Conservation (phyloP, 805 yeast genomes). For the Blastobotrys chiropterorum region DNA sequence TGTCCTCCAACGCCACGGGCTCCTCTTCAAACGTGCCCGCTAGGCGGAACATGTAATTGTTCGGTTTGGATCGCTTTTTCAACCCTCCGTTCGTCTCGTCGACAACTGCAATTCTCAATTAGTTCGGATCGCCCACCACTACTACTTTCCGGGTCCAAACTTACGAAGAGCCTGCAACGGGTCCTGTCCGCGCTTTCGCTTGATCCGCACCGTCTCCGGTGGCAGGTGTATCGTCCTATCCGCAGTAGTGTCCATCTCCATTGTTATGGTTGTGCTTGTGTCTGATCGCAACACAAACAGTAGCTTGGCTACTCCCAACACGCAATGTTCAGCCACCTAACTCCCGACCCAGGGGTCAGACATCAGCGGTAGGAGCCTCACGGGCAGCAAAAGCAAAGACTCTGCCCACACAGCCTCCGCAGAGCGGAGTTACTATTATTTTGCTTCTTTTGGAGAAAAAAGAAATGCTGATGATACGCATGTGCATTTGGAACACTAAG, state of each 20-base stretch:
- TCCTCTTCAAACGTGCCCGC: conserved; percentile 25
- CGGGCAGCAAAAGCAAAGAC: no score
- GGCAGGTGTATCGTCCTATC: conserved; percentile 11
- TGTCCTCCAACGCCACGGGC: conserved; percentile 18
- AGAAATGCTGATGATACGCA: no score
- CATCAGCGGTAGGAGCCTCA: no score
- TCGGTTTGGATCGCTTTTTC: conserved; percentile 5
- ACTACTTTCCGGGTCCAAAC: no score
- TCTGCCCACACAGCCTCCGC: no score
- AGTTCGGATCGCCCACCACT: conserved; percentile 10
- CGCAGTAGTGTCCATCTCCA: conserved; percentile 4
- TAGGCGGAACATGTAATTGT: conserved; percentile 21
- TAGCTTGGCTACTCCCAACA: background rate
- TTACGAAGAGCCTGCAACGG: conserved; percentile 70
- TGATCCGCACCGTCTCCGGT: conserved; percentile 73
- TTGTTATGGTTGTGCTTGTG: background rate
- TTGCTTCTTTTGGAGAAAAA: no score
- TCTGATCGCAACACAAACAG: background rate
- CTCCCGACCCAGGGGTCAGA: no score
- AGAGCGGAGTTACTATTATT: no score
- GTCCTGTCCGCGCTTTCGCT: conserved; percentile 80
- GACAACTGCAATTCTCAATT: conserved; percentile 6
- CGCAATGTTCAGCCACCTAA: no score
- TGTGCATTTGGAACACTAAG: no score
- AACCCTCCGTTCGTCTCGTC: conserved; percentile 1